Conservation (phyloP, 202 grass and related monocot species). For the Setaria viridis region DNA sequence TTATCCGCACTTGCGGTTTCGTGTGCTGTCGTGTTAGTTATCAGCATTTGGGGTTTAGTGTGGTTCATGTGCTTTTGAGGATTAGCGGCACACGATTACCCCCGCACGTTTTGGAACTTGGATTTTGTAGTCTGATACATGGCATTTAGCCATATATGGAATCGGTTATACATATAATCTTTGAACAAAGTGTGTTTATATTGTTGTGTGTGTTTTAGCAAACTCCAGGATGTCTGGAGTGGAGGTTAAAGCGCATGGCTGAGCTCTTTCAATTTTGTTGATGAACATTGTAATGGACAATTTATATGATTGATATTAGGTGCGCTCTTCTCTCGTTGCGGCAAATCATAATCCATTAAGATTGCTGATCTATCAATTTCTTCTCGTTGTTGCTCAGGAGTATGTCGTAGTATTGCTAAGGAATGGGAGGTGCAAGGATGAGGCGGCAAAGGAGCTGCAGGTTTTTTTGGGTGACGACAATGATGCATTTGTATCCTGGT, state of each 20-base stretch:
- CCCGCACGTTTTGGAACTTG: background rate
- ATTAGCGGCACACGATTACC: background rate
- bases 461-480: constrained; percentile 83
- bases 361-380: constrained; percentile 9
- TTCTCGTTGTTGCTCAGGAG: constrained; percentile 51
- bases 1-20: constrained; percentile 38
- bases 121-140: background rate
- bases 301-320: constrained; percentile 2
- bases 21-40: background rate
- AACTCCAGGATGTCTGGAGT: background rate
- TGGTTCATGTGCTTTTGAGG: constrained; percentile 9
- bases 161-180: background rate
- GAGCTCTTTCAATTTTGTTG: background rate
- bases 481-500: constrained; percentile 87
- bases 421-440: constrained; percentile 78
- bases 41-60: constrained; percentile 37
- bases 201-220: too few species aligned
- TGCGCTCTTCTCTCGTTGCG: background rate
- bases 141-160: background rate
- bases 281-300: background rate
- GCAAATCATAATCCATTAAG: background rate
- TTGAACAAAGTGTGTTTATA: background rate
- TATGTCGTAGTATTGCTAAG: constrained; percentile 87
- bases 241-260: background rate
- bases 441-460: constrained; percentile 69